Percentiles rank a stretch among this genome's conserved stretches.
phyloP scores from a whole-genome alignment of 202 grass and related monocot genomes.

The Elaeis oleifera region DNA sequence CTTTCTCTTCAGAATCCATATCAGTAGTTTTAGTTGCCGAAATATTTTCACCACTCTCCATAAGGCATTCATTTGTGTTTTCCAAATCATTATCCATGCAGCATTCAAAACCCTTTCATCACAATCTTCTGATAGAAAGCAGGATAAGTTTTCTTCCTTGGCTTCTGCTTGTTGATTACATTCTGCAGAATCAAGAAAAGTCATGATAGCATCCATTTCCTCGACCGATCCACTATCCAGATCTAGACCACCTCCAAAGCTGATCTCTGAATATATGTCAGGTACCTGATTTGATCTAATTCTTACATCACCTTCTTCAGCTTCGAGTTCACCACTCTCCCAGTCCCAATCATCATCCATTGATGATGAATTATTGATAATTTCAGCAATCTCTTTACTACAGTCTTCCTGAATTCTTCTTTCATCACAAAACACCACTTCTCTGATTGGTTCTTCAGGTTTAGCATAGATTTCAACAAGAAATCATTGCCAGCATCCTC shows the following conservation, averaged over 20 bases:
- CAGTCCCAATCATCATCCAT: not conserved
- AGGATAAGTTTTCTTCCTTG: not conserved
- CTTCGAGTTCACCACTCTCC: not conserved
- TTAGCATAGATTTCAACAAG: conserved; percentile 43
- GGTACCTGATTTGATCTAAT: conserved; percentile 6
- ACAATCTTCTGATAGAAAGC: conserved; percentile 5
- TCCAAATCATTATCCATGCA: conserved; percentile 1
- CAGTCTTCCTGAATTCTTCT: not conserved
- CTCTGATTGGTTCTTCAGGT: not conserved
- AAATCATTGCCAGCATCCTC: conserved; percentile 46
- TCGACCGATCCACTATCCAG: conserved; percentile 54
- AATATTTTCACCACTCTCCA: conserved; percentile 1
- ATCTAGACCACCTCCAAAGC: conserved; percentile 6
- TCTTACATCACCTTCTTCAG: conserved; percentile 6
- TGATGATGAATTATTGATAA: not conserved
- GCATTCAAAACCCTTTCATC: not conserved
- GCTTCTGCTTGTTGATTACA: conserved; percentile 23
- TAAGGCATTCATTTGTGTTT: not conserved
- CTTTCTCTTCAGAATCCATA: conserved; percentile 17
- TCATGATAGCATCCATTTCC: conserved; percentile 54
- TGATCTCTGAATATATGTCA: not conserved
- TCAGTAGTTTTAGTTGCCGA: conserved; percentile 5
- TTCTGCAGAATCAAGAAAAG: conserved; percentile 37
- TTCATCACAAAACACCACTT: not conserved
- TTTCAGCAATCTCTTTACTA: conserved; percentile 13